Percentiles rank a stretch among this genome's conserved stretches.
These are phyloP conservation scores for Dipodascopsis tothii DNA, from an alignment of 805 yeast genomes.

Conservation along the genomic window DNA sequence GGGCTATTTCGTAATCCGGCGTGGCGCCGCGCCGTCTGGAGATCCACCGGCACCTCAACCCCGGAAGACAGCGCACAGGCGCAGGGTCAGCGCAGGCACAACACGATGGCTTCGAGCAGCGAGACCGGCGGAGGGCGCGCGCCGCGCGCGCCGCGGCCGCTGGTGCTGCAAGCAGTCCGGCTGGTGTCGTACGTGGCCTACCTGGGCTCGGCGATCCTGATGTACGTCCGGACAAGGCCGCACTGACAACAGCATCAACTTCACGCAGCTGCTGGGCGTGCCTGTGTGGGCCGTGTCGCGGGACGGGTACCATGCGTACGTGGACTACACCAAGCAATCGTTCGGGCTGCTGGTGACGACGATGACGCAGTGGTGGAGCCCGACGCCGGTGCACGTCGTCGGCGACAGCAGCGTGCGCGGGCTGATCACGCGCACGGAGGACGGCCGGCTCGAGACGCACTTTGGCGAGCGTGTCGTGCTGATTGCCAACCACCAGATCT, in stretches of 20 bases:
- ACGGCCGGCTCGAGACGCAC: conserved; percentile 25
- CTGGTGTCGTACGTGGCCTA: conserved; percentile 10
- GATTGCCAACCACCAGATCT: conserved; percentile 88
- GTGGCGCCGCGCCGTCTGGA: too few species aligned
- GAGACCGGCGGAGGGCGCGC: too few species aligned
- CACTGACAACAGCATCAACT: conserved; percentile 9
- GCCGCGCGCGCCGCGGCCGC: conserved; percentile 13
- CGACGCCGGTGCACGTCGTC: conserved; percentile 26
- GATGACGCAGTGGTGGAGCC: conserved; percentile 29
- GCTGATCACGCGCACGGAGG: conserved; percentile 18
- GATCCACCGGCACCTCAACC: too few species aligned
- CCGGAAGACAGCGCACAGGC: too few species aligned
- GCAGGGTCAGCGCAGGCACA: too few species aligned
- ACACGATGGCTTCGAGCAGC: too few species aligned
- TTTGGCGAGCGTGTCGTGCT: conserved; percentile 51
- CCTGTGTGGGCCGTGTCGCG: conserved; percentile 27
- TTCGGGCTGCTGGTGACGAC: conserved; percentile 29
- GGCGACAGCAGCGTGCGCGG: conserved; percentile 29
- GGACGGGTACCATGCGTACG: conserved; percentile 27
- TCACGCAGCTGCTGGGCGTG: conserved; percentile 26
- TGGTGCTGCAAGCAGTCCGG: conserved; percentile 12
- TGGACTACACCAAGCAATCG: conserved; percentile 31
- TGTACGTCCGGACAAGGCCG: conserved; percentile 6
- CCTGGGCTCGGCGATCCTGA: conserved; percentile 15
- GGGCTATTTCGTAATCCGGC: too few species aligned